Evolutionary conservation across 148 eudicot species (phyloP).

Genomic region (Spergularia marina): DNA sequence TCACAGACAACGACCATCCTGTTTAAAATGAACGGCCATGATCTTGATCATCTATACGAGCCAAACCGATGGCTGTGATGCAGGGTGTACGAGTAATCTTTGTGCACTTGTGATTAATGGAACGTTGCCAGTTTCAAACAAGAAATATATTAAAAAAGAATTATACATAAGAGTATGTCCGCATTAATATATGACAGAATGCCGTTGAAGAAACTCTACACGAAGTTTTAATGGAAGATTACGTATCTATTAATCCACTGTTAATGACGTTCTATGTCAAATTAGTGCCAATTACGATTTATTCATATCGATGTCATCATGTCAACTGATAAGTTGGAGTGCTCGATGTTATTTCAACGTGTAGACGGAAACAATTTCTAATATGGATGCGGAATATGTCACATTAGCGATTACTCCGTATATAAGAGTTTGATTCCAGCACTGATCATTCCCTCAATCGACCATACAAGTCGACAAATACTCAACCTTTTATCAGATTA

Average conservation of each 20-base stretch:
- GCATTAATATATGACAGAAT: slow-evolving; percentile 28
- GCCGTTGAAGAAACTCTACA: slow-evolving; percentile 28
- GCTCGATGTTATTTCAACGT: too few relatives aligned
- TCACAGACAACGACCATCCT: slow-evolving; percentile 35
- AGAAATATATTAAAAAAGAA: slow-evolving; percentile 4
- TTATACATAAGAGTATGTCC: background rate
- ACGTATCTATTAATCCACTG: background rate
- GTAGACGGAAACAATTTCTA: too few relatives aligned
- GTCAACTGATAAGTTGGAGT: too few relatives aligned
- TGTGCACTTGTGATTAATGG: background rate
- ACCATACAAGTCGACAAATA: too few relatives aligned
- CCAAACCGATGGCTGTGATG: background rate
- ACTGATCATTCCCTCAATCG: too few relatives aligned
- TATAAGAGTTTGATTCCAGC: too few relatives aligned
- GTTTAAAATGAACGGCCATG: slow-evolving; percentile 22
- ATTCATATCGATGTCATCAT: too few relatives aligned
- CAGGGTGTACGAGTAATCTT: background rate
- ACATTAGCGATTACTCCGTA: too few relatives aligned
- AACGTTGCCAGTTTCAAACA: background rate
- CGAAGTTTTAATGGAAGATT: background rate
- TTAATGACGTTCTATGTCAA: too few relatives aligned
- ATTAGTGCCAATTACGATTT: too few relatives aligned
- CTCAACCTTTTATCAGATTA: too few relatives aligned
- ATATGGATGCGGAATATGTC: too few relatives aligned
- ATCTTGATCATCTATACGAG: background rate